These are phyloP conservation scores for Monosporascus sp. DNA, from an alignment of 2,329 filamentous ascomycete species.

Conservation along the genomic window DNA sequence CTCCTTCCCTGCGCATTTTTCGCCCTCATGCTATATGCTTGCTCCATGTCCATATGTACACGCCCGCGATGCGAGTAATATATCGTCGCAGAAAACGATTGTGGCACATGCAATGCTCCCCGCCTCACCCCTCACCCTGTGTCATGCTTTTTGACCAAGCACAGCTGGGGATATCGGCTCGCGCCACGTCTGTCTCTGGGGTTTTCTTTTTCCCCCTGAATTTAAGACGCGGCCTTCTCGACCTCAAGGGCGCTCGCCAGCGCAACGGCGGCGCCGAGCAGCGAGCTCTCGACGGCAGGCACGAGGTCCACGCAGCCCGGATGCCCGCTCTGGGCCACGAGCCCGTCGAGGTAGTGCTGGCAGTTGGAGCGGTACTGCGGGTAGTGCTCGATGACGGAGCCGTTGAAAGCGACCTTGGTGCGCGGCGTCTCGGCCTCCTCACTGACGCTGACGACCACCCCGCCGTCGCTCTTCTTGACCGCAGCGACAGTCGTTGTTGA, in stretches of 20 bases:
- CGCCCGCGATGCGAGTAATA: too few relatives aligned
- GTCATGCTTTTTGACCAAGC: too few relatives aligned
- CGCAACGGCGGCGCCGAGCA: slow-evolving; percentile 70
- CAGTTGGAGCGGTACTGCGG: slow-evolving; percentile 58
- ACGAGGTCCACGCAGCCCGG: slow-evolving; percentile 52
- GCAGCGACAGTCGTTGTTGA: slow-evolving; percentile 9
- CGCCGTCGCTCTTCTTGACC: slow-evolving; percentile 19
- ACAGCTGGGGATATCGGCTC: not conserved
- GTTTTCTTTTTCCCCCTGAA: too few relatives aligned
- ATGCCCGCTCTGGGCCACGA: slow-evolving; percentile 42
- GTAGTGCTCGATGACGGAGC: slow-evolving; percentile 74
- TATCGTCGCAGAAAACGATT: too few relatives aligned
- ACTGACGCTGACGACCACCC: slow-evolving; percentile 22
- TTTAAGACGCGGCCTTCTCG: slow-evolving; percentile 1
- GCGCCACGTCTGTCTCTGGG: too few relatives aligned
- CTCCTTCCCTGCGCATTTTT: too few relatives aligned
- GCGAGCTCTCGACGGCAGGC: slow-evolving; percentile 66
- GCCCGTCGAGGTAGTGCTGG: slow-evolving; percentile 57
- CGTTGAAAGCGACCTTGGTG: slow-evolving; percentile 70
- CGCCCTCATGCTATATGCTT: too few relatives aligned
- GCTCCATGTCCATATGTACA: too few relatives aligned
- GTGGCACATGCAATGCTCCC: too few relatives aligned
- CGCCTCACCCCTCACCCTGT: too few relatives aligned
- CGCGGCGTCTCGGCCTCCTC: slow-evolving; percentile 40
- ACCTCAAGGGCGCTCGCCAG: slow-evolving; percentile 39